Base-by-base conservation (phyloP, 2,329 filamentous ascomycete genomes). In the Fusarium secorum region DNA sequence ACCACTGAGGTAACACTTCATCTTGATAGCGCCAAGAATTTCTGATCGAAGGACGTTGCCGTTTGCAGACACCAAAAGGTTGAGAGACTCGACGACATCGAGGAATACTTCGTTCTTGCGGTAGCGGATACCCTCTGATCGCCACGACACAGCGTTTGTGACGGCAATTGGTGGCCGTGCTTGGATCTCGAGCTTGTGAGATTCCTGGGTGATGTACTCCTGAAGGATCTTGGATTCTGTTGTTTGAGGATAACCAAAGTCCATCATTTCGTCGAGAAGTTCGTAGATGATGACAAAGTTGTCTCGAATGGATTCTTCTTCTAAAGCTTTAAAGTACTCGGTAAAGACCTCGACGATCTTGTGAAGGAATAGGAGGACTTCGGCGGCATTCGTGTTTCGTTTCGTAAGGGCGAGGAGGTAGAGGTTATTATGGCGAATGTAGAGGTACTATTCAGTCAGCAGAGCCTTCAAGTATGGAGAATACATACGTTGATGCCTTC, bases 281-380 rank as follows among this genome's bases (percentile, higher is more conserved):
- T 99, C 96, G 86, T 99, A 99, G 79, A 99, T 99, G 79, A 99
- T 91, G 81, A 99, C 96, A 80, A 99, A 99, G 85, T 99, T 99
- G 86, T 99, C 96, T 76, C 96, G 90, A 81, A 99, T 99, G 76
- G 94, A 97, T 83, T 99, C 96, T 82, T 99, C 96, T 82, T 99
- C 96, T 66, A 99, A 88, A 71, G 97, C 95, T 82, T 99, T 99
- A 88, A 99, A 99, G 86, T 99, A 99, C 83, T 99, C 96, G 65
- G 96, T 99, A 80, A 99, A 99, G 71, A 99, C 96, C 81, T 98
- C 96, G 78, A 99, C 96, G 60, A 99, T 89, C 83, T 97, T 97
- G 85, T 99, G 96, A 60, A 99, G 88, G 86, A 99, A 99, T 54
- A 99, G 91, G 49, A 99, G 90, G 76, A 99, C 98, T 83, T 99